Base-by-base conservation (phyloP, 2,329 filamentous ascomycete species). In the Lachnellula hyalina region DNA sequence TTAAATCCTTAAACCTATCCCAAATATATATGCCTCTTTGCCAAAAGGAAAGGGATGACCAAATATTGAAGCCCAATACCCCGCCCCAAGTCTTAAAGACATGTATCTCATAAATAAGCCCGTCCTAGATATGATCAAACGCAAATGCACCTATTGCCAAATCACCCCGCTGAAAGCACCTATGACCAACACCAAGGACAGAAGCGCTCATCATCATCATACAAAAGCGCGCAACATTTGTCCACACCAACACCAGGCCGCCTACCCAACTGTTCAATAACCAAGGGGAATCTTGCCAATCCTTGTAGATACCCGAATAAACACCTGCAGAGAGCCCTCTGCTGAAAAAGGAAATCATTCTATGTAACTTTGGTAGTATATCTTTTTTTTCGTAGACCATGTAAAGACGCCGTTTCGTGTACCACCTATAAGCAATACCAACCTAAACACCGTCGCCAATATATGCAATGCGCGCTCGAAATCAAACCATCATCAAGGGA, bases 331-430 rank as follows among this genome's bases (percentile, higher is more conserved):
- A 60, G 49, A 55, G 56, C 62, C 45, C 60, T 65, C 63, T 57
- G 51, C 47, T 54, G 55, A 62, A 53, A 67, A 67, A 63, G 59
- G 60, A 65, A 67, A 66, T 68, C 65, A 61, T 64, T 68, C 64
- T 70, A 68, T 68, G 62, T 67, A 63, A 61, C 59, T 44, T 61
- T 48, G 56, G 25, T 59, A 61, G 60, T 65, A 58, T 64, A 59
- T 67, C 57, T 66, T 67, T 64, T 66, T 65, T 64, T 60, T 62
- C 60, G 54, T 63, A 61, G 60, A 63, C 61, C 63, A 55, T 53
- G 55, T 64, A 65, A 69, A 68, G 67, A 64, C 65, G 61, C 67
- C 67, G 67, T 65, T 69, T 68, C 67, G 58, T 61, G 56, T 61
- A 60, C 63, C 60, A 55, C 59, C 61, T 54, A 62, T 64, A 67